A percentile compares a stretch with the other conserved stretches of the same genome.
Evolutionary conservation across 192 early-diverging fungal species (phyloP).

Genomic region (Rhizophlyctis rosea): DNA sequence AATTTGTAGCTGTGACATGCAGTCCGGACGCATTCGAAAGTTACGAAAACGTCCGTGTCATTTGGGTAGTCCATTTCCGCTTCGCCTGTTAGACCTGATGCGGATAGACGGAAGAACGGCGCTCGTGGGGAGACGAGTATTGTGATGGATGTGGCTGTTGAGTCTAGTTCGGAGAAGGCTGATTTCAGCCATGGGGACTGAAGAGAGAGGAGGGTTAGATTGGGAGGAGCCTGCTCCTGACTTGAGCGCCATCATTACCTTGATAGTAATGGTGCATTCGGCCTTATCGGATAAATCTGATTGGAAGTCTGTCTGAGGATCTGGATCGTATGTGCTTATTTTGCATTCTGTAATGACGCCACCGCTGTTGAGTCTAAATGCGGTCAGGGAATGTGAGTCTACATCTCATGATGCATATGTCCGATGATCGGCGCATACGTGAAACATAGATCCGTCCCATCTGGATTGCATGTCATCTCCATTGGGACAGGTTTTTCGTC

Average conservation of each 20-base stretch:
- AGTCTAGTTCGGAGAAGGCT: conserved; percentile 57
- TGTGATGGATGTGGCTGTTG: conserved; percentile 44
- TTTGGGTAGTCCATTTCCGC: conserved; percentile 53
- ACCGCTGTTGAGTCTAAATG: conserved; percentile 53
- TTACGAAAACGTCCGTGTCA: conserved; percentile 50
- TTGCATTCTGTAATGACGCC: conserved; percentile 51
- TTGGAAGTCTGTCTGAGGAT: conserved; percentile 36
- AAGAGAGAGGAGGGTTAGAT: neutral
- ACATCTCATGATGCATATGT: no score
- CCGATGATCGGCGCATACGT: conserved; percentile 4
- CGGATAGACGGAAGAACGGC: conserved; percentile 51
- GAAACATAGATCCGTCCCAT: conserved; percentile 12
- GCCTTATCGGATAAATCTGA: conserved; percentile 33
- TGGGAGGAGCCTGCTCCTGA: neutral
- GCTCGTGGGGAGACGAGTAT: conserved; percentile 38
- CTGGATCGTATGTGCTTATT: conserved; percentile 47
- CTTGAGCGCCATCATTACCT: conserved; percentile 46
- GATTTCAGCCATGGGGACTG: conserved; percentile 51
- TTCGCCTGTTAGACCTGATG: conserved; percentile 43
- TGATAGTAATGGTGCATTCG: conserved; percentile 32
- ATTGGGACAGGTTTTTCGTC: conserved; percentile 7
- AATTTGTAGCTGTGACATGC: conserved; percentile 40
- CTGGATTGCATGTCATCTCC: conserved; percentile 1
- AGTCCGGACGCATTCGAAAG: conserved; percentile 41
- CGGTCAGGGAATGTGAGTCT: no score